Conservation (phyloP, 1,139 yeast genomes). For the Nadsonia starkeyi-henricii region DNA sequence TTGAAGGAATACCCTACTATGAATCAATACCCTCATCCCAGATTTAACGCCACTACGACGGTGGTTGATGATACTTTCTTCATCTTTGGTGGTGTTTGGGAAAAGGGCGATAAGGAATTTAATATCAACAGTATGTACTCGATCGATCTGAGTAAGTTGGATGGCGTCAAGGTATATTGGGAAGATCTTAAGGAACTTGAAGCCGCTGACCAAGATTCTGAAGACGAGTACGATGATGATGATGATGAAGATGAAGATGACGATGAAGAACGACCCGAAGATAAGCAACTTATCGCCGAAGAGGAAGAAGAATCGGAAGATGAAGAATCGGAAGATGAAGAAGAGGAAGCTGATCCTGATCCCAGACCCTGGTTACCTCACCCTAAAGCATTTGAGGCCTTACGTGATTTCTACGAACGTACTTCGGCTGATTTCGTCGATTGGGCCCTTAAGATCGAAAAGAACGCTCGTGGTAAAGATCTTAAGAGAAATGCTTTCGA, state of each 20-base stretch:
- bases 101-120: slow-evolving; percentile 73
- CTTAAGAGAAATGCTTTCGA: slow-evolving; percentile 84
- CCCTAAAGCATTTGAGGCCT: slow-evolving; percentile 84
- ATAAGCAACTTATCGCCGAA: slow-evolving; percentile 37
- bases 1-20: slow-evolving; percentile 41
- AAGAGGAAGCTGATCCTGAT: slow-evolving; percentile 56
- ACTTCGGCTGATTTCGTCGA: slow-evolving; percentile 78
- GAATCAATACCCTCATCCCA: slow-evolving; percentile 62
- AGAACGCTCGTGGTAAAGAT: slow-evolving; percentile 83
- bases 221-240: slow-evolving; percentile 44
- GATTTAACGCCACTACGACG: slow-evolving; percentile 78
- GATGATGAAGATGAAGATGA: slow-evolving; percentile 57
- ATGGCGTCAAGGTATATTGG: slow-evolving; percentile 84
- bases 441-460: slow-evolving; percentile 73
- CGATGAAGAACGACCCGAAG: slow-evolving; percentile 44
- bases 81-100: slow-evolving; percentile 89
- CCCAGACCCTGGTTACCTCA: slow-evolving; percentile 94
- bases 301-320: slow-evolving; percentile 36
- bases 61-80: slow-evolving; percentile 75
- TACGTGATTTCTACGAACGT: slow-evolving; percentile 73
- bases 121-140: slow-evolving; percentile 76
- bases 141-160: slow-evolving; percentile 71
- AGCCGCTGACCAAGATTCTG: slow-evolving; percentile 38
- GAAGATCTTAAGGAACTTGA: slow-evolving; percentile 63
- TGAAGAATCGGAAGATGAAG: slow-evolving; percentile 45